phyloP scores from a whole-genome alignment of 768 basidiomycete genomes.

The Termitomyces sp. region DNA sequence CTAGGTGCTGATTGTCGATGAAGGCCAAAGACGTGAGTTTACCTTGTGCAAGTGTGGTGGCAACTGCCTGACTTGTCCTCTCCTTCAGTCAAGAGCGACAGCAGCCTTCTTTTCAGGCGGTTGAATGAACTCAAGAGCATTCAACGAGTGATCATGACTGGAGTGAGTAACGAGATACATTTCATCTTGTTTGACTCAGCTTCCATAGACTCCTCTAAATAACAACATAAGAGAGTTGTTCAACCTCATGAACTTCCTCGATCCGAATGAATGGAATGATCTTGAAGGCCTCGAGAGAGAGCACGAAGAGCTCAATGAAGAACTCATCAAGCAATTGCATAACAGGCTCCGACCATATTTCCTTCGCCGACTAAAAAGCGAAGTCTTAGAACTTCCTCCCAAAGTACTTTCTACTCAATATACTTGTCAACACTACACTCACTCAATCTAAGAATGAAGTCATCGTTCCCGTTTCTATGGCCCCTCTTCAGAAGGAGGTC shows the following conservation, averaged over 20 bases:
- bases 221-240: conserved; percentile 97
- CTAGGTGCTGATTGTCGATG: conserved; percentile 80
- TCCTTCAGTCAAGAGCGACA: conserved; percentile 75
- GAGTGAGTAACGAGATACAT: conserved; percentile 38
- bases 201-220: conserved; percentile 78
- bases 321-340: conserved; percentile 77
- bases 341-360: conserved; percentile 82
- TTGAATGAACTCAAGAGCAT: conserved; percentile 72
- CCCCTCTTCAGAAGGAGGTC: conserved; percentile 80
- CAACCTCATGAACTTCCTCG: conserved; percentile 95
- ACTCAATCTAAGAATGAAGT: conserved; percentile 67
- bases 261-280: conserved; percentile 71
- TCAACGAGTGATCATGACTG: conserved; percentile 88
- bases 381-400: conserved; percentile 87
- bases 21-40: conserved; percentile 79
- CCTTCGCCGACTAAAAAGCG: conserved; percentile 87
- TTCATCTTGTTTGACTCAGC: conserved; percentile 6
- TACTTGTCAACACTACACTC: neutral
- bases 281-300: conserved; percentile 69
- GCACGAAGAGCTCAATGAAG: conserved; percentile 74
- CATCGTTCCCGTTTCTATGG: conserved; percentile 87
- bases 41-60: neutral
- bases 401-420: conserved; percentile 49
- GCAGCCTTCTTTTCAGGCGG: conserved; percentile 73
- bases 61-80: conserved; percentile 9